Conservation (phyloP, 2,329 filamentous ascomycete species). For the Macrophomina phaseolina region DNA sequence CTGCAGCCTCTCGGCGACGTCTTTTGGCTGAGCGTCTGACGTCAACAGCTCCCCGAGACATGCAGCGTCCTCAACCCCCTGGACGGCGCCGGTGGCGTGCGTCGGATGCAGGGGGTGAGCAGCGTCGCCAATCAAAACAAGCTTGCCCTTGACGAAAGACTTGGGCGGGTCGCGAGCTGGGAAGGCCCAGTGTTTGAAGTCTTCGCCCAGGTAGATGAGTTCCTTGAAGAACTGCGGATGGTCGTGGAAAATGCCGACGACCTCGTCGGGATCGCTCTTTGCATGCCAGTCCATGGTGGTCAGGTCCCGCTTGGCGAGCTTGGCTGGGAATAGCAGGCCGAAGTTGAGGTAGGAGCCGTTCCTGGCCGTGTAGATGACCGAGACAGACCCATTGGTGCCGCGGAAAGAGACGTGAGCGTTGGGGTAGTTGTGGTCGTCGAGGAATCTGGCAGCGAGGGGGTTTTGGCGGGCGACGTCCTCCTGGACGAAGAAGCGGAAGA, state of each 20-base stretch:
- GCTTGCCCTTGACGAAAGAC: conserved; percentile 20
- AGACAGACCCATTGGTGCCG: conserved; percentile 8
- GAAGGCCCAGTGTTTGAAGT: conserved; percentile 24
- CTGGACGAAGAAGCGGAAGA: conserved; percentile 19
- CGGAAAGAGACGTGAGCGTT: conserved; percentile 8
- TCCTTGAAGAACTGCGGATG: conserved; percentile 18
- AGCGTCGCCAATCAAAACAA: conserved; percentile 29
- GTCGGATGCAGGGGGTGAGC: conserved; percentile 29
- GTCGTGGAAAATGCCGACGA: conserved; percentile 15
- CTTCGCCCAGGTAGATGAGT: conserved; percentile 15
- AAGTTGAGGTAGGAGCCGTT: conserved; percentile 16
- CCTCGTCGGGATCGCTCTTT: conserved; percentile 13
- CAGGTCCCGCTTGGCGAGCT: conserved; percentile 8
- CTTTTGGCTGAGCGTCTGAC: conserved; percentile 11
- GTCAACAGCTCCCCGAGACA: conserved; percentile 28
- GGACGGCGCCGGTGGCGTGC: conserved; percentile 27
- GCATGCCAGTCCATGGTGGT: conserved; percentile 20
- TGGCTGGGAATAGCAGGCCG: conserved; percentile 18
- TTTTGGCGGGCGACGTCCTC: conserved; percentile 14
- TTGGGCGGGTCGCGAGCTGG: neutral
- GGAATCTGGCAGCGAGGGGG: conserved; percentile 9
- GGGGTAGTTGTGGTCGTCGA: neutral
- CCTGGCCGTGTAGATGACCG: conserved; percentile 18
- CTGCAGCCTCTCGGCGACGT: conserved; percentile 24
- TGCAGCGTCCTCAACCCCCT: conserved; percentile 31